Evolutionary conservation across 2,329 filamentous ascomycete genomes (phyloP).

Genomic region (Pestalotiopsis sp.): DNA sequence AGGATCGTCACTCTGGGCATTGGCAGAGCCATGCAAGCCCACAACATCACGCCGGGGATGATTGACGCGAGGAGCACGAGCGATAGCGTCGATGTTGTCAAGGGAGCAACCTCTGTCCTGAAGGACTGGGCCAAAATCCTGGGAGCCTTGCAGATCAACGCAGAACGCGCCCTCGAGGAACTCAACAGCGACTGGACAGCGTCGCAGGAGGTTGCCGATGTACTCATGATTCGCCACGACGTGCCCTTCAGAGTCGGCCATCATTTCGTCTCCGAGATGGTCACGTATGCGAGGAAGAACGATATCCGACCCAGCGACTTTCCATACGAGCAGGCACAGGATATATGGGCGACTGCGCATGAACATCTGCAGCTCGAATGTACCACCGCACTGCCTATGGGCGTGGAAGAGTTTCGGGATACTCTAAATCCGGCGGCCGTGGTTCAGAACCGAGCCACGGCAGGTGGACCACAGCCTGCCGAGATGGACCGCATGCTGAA

Average conservation of each 20-base stretch:
- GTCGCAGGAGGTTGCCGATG: constrained; percentile 11
- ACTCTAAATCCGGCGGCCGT: constrained; percentile 10
- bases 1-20: constrained; percentile 3
- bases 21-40: constrained; percentile 7
- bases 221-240: constrained; percentile 7
- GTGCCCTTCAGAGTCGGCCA: constrained; percentile 9
- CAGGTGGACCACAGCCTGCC: constrained; percentile 9
- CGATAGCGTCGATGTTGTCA: constrained; percentile 5
- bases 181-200: constrained; percentile 14
- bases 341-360: constrained; percentile 1
- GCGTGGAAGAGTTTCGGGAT: constrained; percentile 6
- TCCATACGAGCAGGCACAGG: constrained; percentile 6
- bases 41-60: constrained; percentile 13
- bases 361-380: background rate
- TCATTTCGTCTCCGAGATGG: constrained; percentile 11
- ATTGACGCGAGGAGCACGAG: constrained; percentile 9
- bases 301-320: constrained; percentile 9
- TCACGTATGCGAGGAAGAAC: constrained; percentile 10
- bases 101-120: constrained; percentile 2
- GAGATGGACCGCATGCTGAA: constrained; percentile 11
- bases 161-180: constrained; percentile 8
- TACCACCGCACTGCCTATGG: constrained; percentile 1
- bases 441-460: constrained; percentile 8
- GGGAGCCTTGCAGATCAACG: constrained; percentile 2
- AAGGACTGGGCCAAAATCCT: constrained; percentile 9